These are phyloP conservation scores for Sugiyamaella americana DNA, from an alignment of 805 yeast species.

Conservation along the genomic window DNA sequence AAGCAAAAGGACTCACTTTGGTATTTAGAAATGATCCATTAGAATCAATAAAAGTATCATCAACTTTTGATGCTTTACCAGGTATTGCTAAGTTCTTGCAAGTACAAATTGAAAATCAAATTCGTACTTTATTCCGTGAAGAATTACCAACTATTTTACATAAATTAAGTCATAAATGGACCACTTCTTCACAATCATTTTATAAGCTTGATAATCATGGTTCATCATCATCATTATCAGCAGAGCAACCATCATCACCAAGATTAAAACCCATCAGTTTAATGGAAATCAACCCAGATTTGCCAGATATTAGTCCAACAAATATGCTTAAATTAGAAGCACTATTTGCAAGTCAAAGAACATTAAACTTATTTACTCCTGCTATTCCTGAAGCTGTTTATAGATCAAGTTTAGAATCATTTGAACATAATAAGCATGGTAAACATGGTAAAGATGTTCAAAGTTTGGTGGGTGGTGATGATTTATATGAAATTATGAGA, in stretches of 20 bases:
- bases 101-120: slow-evolving; percentile 73
- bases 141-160: slow-evolving; percentile 77
- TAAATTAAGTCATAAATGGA: slow-evolving; percentile 64
- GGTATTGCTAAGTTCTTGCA: slow-evolving; percentile 81
- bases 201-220: too few species aligned
- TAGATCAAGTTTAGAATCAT: slow-evolving; percentile 43
- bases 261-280: slow-evolving; percentile 38
- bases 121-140: slow-evolving; percentile 74
- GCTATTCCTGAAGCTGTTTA: slow-evolving; percentile 52
- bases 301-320: slow-evolving; percentile 59
- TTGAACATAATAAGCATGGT: slow-evolving; percentile 15
- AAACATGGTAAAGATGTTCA: slow-evolving; percentile 26
- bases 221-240: slow-evolving; percentile 7
- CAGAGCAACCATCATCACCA: slow-evolving; percentile 18
- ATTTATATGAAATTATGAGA: slow-evolving; percentile 17
- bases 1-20: slow-evolving; percentile 74
- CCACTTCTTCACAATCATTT: too few species aligned
- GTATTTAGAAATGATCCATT: slow-evolving; percentile 88
- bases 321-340: slow-evolving; percentile 62
- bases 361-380: slow-evolving; percentile 65
- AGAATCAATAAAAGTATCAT: slow-evolving; percentile 72
- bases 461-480: slow-evolving; percentile 12
- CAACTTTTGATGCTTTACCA: slow-evolving; percentile 80
- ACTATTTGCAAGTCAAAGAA: slow-evolving; percentile 68
- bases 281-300: slow-evolving; percentile 49